Evolutionary conservation across 208 protist genomes (phyloP).

Genomic region (Trichomonas gallinae): DNA sequence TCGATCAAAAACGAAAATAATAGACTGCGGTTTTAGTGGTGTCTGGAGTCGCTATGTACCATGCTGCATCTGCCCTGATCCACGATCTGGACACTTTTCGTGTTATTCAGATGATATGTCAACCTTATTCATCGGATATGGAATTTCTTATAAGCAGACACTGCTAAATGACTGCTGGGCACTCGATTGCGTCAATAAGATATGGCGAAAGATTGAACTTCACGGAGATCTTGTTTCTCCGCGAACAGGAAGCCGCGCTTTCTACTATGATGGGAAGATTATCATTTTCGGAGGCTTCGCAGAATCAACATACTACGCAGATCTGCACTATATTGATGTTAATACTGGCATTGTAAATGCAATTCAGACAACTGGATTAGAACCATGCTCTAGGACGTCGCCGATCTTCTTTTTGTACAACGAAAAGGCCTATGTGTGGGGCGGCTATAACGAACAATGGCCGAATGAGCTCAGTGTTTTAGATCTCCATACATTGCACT

Average conservation of each 20-base stretch:
- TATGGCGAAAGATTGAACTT: neutral
- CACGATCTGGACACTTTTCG: neutral
- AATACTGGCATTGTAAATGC: neutral
- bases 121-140: neutral
- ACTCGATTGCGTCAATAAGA: neutral
- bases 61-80: neutral
- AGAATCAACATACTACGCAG: neutral
- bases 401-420: neutral
- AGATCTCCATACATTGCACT: neutral
- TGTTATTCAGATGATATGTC: neutral
- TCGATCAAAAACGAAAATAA: neutral
- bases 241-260: neutral
- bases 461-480: neutral
- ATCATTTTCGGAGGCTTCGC: neutral
- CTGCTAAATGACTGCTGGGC: neutral
- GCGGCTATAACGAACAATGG: neutral
- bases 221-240: neutral
- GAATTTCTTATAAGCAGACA: neutral
- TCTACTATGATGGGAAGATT: neutral
- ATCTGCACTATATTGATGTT: neutral
- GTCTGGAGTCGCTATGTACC: neutral
- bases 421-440: neutral
- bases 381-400: neutral
- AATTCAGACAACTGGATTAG: neutral
- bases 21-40: neutral